Percentiles rank a stretch among this genome's conserved stretches.
Evolutionary conservation across 139 green algal genomes (phyloP).

Genomic region (Diplosphaera chodatii): DNA sequence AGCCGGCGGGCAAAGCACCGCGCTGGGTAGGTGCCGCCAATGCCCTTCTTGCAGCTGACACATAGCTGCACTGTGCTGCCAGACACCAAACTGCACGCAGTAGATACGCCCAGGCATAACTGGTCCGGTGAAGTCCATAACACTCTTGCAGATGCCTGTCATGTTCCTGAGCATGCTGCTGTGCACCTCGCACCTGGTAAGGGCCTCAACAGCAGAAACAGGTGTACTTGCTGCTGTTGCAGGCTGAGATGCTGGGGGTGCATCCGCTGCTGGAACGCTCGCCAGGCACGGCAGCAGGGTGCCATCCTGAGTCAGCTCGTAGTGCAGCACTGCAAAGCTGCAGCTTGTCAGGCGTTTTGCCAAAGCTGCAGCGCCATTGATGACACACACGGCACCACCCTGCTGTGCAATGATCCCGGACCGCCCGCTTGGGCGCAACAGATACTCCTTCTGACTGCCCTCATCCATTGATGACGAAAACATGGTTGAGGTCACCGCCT

Average conservation of each 20-base stretch:
- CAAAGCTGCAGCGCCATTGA: slow-evolving; percentile 4
- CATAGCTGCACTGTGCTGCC: slow-evolving; percentile 36
- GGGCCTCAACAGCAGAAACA: no score
- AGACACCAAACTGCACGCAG: background rate
- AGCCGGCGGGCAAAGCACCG: slow-evolving; percentile 33
- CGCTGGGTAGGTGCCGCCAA: slow-evolving; percentile 56
- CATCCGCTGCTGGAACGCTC: no score
- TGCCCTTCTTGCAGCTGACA: slow-evolving; percentile 43
- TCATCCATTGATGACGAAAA: slow-evolving; percentile 21
- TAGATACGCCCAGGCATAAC: background rate
- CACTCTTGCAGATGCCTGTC: no score
- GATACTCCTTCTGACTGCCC: slow-evolving; percentile 29
- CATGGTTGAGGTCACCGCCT: slow-evolving; percentile 9
- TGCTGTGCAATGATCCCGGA: slow-evolving; percentile 3
- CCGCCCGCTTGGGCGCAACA: slow-evolving; percentile 20
- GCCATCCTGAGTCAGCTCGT: background rate
- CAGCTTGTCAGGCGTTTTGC: slow-evolving; percentile 26
- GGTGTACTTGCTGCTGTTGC: background rate
- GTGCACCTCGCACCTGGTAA: no score
- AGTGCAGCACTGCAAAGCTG: slow-evolving; percentile 42
- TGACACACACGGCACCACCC: background rate
- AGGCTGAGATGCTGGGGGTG: no score
- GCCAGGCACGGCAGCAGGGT: slow-evolving; percentile 9
- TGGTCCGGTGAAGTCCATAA: no score
- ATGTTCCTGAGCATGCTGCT: no score